Percentiles rank a stretch among this genome's conserved stretches.
Evolutionary conservation across 345 rosid species (phyloP).

Genomic region (Lumnitzera racemosa): DNA sequence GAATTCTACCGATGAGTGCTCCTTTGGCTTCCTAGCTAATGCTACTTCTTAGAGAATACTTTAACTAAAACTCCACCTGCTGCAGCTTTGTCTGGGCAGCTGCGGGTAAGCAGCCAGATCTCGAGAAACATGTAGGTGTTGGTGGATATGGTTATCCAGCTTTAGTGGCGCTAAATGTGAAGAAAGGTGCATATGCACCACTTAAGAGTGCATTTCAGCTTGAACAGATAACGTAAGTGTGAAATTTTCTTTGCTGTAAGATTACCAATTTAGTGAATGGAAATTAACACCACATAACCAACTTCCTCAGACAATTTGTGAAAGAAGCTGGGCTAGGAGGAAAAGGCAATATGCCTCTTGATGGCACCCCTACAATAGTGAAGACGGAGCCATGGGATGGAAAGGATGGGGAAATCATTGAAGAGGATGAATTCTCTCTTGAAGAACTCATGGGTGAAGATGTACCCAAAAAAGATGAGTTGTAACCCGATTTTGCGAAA

Average conservation of each 20-base stretch:
- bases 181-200: slow-evolving; percentile 94
- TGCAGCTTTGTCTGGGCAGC: slow-evolving; percentile 92
- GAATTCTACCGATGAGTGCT: too few relatives aligned
- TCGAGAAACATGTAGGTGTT: slow-evolving; percentile 71
- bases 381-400: slow-evolving; percentile 90
- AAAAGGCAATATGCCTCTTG: slow-evolving; percentile 81
- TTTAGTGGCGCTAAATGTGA: slow-evolving; percentile 82
- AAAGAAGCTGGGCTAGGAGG: slow-evolving; percentile 92
- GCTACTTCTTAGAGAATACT: background rate
- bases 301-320: slow-evolving; percentile 64
- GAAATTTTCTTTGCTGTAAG: background rate
- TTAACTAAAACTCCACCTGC: background rate
- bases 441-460: slow-evolving; percentile 87
- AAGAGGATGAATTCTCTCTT: slow-evolving; percentile 91
- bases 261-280: slow-evolving; percentile 1
- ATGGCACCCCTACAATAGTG: slow-evolving; percentile 41
- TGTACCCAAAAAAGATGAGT: slow-evolving; percentile 43
- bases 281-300: background rate
- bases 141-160: slow-evolving; percentile 99
- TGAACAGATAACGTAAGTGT: slow-evolving; percentile 67
- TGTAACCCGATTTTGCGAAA: slow-evolving; percentile 20
- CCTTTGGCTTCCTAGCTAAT: background rate
- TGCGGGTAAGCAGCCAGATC: slow-evolving; percentile 86
- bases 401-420: slow-evolving; percentile 69
- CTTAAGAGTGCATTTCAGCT: slow-evolving; percentile 93